These are phyloP conservation scores for Apiospora kogelbergensis DNA, from an alignment of 2,329 filamentous ascomycete species.

Conservation along the genomic window DNA sequence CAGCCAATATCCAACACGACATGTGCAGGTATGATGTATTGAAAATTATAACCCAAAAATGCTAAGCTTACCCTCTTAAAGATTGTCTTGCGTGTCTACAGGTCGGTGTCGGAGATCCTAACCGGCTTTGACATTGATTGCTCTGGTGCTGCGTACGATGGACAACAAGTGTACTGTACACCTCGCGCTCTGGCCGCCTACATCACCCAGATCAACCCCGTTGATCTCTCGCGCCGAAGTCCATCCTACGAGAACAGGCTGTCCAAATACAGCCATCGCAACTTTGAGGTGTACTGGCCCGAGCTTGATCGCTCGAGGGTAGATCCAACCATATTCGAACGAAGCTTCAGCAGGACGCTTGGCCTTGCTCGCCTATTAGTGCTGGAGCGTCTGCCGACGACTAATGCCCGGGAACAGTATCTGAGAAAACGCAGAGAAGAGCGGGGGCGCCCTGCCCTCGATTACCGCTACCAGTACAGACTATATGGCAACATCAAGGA, in stretches of 20 bases:
- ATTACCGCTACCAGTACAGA: slow-evolving; percentile 40
- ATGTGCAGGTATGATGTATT: slow-evolving; percentile 59
- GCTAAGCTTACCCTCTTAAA: slow-evolving; percentile 34
- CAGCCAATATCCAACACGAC: slow-evolving; percentile 79
- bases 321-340: slow-evolving; percentile 84
- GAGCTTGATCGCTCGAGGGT: slow-evolving; percentile 71
- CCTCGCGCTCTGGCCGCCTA: slow-evolving; percentile 77
- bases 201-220: slow-evolving; percentile 78
- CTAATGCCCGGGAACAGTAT: slow-evolving; percentile 67
- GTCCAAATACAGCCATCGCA: slow-evolving; percentile 80
- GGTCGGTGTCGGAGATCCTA: slow-evolving; percentile 79
- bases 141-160: slow-evolving; percentile 78
- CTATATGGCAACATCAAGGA: slow-evolving; percentile 74
- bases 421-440: slow-evolving; percentile 69
- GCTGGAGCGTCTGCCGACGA: slow-evolving; percentile 73
- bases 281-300: slow-evolving; percentile 83
- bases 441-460: slow-evolving; percentile 63
- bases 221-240: slow-evolving; percentile 77
- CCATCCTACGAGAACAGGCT: slow-evolving; percentile 87
- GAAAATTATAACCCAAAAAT: slow-evolving; percentile 14
- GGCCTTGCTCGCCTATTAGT: slow-evolving; percentile 79
- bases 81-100: slow-evolving; percentile 84
- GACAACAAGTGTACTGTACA: slow-evolving; percentile 74
- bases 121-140: slow-evolving; percentile 89
- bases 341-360: slow-evolving; percentile 72